Evolutionary conservation across 805 yeast genomes (phyloP).

Genomic region (Metschnikowia koreensis): DNA sequence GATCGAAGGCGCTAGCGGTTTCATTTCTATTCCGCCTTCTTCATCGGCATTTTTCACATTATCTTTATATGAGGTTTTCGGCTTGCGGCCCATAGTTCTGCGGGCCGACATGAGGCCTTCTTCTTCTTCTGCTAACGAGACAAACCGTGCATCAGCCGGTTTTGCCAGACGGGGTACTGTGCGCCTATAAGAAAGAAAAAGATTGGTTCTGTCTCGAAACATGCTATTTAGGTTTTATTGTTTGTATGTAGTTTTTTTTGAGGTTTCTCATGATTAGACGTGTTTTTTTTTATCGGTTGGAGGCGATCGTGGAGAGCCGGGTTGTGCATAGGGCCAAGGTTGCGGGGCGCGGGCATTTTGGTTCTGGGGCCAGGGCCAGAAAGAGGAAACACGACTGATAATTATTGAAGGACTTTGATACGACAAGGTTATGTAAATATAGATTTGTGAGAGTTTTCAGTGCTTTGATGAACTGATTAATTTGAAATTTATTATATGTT

Average conservation of each 20-base stretch:
- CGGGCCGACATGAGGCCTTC: slow-evolving; percentile 52
- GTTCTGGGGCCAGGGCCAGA: neutral
- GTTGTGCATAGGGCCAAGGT: neutral
- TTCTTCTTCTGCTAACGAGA: slow-evolving; percentile 50
- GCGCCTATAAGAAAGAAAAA: slow-evolving; percentile 82
- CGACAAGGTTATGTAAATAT: too few relatives aligned
- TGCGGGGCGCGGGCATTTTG: neutral
- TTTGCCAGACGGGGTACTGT: slow-evolving; percentile 68
- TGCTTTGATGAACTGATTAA: too few relatives aligned
- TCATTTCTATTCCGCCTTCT: slow-evolving; percentile 51
- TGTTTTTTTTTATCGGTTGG: neutral
- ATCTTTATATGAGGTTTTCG: slow-evolving; percentile 6
- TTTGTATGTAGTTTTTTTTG: neutral
- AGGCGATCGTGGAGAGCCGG: neutral
- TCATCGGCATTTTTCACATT: slow-evolving; percentile 17
- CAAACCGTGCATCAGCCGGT: slow-evolving; percentile 30
- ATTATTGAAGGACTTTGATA: too few relatives aligned
- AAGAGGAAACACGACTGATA: too few relatives aligned
- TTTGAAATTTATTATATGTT: too few relatives aligned
- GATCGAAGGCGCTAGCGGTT: slow-evolving; percentile 72
- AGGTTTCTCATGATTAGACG: too few relatives aligned
- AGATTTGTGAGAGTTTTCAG: too few relatives aligned
- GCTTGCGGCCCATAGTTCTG: slow-evolving; percentile 9
- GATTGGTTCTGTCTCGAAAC: slow-evolving; percentile 94
- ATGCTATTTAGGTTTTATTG: slow-evolving; percentile 38